A percentile compares a stretch with the other conserved stretches of the same genome.
Conservation (phyloP, 1,139 yeast species). For the Arxiozyma slooffiae region DNA sequence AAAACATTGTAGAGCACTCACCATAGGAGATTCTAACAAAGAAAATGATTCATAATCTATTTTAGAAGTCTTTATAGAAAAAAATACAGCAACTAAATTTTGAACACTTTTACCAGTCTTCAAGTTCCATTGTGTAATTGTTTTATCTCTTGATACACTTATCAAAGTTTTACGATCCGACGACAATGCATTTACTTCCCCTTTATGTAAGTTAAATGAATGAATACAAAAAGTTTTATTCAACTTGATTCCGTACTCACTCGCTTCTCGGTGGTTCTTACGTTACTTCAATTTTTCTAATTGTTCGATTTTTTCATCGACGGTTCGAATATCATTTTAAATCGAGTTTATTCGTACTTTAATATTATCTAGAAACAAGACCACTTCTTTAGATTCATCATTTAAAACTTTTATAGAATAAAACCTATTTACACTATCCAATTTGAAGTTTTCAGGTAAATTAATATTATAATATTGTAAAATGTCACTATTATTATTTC, state of each 20-base stretch:
- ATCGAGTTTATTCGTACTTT: constrained; percentile 11
- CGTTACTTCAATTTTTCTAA: constrained; percentile 39
- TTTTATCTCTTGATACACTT: constrained; percentile 87
- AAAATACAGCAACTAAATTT: constrained; percentile 17
- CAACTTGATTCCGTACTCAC: constrained; percentile 14
- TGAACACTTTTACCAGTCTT: constrained; percentile 51
- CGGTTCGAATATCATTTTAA: constrained; percentile 41
- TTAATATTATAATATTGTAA: background rate
- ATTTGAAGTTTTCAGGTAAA: constrained; percentile 5
- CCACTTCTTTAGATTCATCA: constrained; percentile 5
- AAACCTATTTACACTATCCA: constrained; percentile 22
- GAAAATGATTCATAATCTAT: constrained; percentile 1
- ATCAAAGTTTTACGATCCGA: constrained; percentile 52
- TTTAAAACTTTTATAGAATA: constrained; percentile 32
- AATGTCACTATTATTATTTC: background rate
- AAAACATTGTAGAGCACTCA: constrained; percentile 37
- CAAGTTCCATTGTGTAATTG: constrained; percentile 74
- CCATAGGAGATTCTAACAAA: constrained; percentile 11
- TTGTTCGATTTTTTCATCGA: constrained; percentile 44
- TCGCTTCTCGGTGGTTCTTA: constrained; percentile 43
- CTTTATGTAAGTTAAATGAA: constrained; percentile 53
- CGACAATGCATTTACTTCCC: constrained; percentile 52
- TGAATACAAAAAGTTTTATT: constrained; percentile 30
- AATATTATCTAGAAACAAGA: constrained; percentile 1
- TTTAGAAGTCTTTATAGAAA: constrained; percentile 2